Conservation (phyloP, 768 basidiomycete genomes). For the Gymnopilus dilepis region DNA sequence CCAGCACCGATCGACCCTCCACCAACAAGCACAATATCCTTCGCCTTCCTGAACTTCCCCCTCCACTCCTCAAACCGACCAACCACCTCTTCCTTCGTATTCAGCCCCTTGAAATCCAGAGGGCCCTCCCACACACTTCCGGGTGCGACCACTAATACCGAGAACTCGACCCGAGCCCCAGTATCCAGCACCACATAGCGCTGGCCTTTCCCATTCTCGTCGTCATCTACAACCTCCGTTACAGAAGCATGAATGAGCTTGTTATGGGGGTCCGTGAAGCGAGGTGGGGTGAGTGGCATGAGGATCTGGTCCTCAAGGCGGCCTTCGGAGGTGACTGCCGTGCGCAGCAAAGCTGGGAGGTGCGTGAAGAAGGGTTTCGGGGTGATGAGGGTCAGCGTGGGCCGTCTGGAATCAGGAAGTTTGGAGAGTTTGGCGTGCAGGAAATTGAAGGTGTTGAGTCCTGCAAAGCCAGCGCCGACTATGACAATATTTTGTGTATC, state of each 20-base stretch:
- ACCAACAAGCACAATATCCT: constrained; percentile 56
- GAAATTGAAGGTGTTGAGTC: constrained; percentile 45
- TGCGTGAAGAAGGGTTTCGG: constrained; percentile 54
- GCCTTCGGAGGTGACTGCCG: constrained; percentile 49
- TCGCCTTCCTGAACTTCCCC: constrained; percentile 39
- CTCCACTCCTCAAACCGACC: constrained; percentile 33
- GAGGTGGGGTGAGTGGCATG: constrained; percentile 47
- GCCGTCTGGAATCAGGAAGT: constrained; percentile 35
- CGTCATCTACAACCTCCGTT: constrained; percentile 20
- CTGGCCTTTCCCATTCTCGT: constrained; percentile 20
- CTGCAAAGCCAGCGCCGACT: constrained; percentile 58
- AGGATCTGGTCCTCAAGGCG: constrained; percentile 48
- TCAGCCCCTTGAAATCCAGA: constrained; percentile 42
- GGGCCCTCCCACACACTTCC: constrained; percentile 61
- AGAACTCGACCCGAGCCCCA: constrained; percentile 55
- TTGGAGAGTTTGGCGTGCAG: constrained; percentile 57
- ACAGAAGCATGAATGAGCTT: constrained; percentile 24
- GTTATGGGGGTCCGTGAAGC: constrained; percentile 19
- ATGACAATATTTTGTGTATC: constrained; percentile 27
- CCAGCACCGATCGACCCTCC: constrained; percentile 62
- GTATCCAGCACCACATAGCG: constrained; percentile 49
- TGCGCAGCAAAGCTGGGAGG: constrained; percentile 55
- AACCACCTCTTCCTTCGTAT: constrained; percentile 31
- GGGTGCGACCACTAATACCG: constrained; percentile 60
- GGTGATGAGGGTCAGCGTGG: constrained; percentile 58